Base-by-base conservation (phyloP, 2,329 filamentous ascomycete species). In the Botrytis squamosa region DNA sequence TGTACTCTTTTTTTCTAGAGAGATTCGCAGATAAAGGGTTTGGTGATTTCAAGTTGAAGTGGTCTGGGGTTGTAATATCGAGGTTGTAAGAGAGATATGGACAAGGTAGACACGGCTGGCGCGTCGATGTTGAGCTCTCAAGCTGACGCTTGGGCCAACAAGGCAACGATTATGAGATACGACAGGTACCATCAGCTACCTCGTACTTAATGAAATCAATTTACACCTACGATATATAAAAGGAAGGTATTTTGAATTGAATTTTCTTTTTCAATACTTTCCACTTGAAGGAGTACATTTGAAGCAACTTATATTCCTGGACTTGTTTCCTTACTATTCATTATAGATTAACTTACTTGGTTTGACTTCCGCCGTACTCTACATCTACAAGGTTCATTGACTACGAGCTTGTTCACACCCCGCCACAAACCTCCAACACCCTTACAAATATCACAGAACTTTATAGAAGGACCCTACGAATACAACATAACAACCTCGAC, bases 21-120 rank as follows among this genome's bases (percentile, higher is more conserved):
- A 68, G 49, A 18, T 68, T 57, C 36, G 66, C 49, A 57, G 66
- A 68, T 33, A 38, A n/a, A 52, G 7, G 20, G 40, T 14, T 71
- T 29, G 63, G 65, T 52, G 63, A 40, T 67, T 67, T 67, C 44
- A 25, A 72, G 74, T 76, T 76, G 73, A 74, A 64, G 68, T 73
- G 72, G 73, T 70, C 74, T 75, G 68, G 71, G 52, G 64, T 49
- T 63, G 46, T 40, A 38, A 49, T 38, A 70, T 46, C n/a, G 65
- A 60, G 29, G 68, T 64, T 57, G 60, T 70, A 75, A 73, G 52
- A 57, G 76, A 73, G 75, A 74, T 40, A 72, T 74, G 73, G 71
- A 75, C 74, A 76, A 80, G 79, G 80, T 79, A 79, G 79, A 80
- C 77, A 80, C 78, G 79, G 78, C 79, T 78, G 77, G 75, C 80